These are phyloP conservation scores for Russula compacta DNA, from an alignment of 768 basidiomycete genomes.

Conservation along the genomic window DNA sequence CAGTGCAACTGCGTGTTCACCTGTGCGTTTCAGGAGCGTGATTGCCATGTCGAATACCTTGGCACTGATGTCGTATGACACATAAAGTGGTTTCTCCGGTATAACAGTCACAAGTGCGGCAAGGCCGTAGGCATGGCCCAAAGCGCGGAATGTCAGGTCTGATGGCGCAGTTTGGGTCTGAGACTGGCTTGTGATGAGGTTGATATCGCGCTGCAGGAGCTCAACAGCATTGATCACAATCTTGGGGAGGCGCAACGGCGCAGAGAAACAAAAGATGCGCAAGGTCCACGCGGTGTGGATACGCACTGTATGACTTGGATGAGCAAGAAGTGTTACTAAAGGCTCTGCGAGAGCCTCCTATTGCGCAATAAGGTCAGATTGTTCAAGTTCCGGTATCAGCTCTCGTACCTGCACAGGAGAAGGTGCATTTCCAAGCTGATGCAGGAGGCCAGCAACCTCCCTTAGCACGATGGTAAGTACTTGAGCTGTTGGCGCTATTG, in stretches of 20 bases:
- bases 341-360: constrained; percentile 79
- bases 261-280: constrained; percentile 83
- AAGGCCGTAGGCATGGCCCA: constrained; percentile 88
- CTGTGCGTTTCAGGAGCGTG: constrained; percentile 79
- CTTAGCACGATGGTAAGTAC: constrained; percentile 67
- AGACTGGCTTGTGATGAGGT: constrained; percentile 38
- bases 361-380: not conserved
- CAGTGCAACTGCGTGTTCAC: constrained; percentile 79
- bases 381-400: not conserved
- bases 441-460: constrained; percentile 79
- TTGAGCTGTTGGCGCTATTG: constrained; percentile 53
- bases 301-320: constrained; percentile 83
- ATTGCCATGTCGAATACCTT: constrained; percentile 89
- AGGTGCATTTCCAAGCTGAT: constrained; percentile 88
- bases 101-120: constrained; percentile 81
- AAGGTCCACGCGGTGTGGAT: constrained; percentile 82
- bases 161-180: constrained; percentile 57
- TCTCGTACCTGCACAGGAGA: constrained; percentile 65
- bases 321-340: constrained; percentile 72
- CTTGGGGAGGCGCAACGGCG: constrained; percentile 76
- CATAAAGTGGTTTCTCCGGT: constrained; percentile 81
- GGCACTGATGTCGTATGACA: constrained; percentile 86
- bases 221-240: constrained; percentile 70
- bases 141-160: constrained; percentile 59
- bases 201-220: constrained; percentile 75